A percentile compares a stretch with the other conserved stretches of the same genome.
Conservation (phyloP, 805 yeast species). For the Candida fluviatilis region DNA sequence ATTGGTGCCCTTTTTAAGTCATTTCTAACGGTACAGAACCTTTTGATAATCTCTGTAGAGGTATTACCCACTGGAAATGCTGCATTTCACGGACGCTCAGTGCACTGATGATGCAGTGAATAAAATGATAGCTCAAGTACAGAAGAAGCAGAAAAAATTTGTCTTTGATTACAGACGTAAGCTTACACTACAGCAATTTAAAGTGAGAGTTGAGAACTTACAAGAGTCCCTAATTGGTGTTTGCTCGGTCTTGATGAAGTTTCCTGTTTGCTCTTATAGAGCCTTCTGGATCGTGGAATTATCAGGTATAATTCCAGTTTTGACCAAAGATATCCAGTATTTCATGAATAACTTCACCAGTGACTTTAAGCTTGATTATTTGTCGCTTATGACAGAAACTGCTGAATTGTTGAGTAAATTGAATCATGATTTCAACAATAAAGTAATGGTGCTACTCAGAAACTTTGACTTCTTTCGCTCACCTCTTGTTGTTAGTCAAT, state of each 20-base stretch:
- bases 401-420: slow-evolving; percentile 10
- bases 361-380: neutral
- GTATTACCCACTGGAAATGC: neutral
- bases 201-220: slow-evolving; percentile 11
- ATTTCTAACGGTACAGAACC: too few species aligned
- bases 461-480: slow-evolving; percentile 3
- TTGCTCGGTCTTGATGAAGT: slow-evolving; percentile 9
- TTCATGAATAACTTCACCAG: neutral
- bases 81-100: neutral
- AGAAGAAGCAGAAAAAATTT: neutral
- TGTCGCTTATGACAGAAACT: neutral
- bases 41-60: too few species aligned
- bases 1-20: too few species aligned
- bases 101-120: neutral
- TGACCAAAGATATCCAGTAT: slow-evolving; percentile 4
- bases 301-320: slow-evolving; percentile 5
- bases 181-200: neutral
- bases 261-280: slow-evolving; percentile 11
- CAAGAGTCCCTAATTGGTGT: slow-evolving; percentile 16
- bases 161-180: neutral
- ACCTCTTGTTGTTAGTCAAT: slow-evolving; percentile 2
- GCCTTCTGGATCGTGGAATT: slow-evolving; percentile 18
- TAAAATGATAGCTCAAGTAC: neutral
- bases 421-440: slow-evolving; percentile 5
- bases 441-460: neutral